Evolutionary conservation across 768 basidiomycete genomes (phyloP).

Genomic region (Suillus bovinus): DNA sequence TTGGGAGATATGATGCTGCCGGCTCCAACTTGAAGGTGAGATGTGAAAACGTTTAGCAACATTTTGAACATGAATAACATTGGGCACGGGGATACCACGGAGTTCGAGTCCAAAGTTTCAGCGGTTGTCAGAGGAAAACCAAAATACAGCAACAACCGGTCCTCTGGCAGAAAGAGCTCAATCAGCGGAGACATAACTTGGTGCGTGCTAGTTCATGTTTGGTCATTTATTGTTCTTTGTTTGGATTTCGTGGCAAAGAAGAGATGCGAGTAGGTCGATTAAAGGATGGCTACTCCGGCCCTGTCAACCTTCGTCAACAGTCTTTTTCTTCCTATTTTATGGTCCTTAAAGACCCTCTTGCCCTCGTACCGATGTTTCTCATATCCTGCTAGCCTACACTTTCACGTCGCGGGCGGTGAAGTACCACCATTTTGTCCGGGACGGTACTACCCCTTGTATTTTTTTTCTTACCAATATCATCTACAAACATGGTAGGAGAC

Average conservation of each 20-base stretch:
- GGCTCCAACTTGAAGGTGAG: not conserved
- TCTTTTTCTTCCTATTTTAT: conserved; percentile 38
- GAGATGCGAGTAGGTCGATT: conserved; percentile 21
- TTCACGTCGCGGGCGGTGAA: conserved; percentile 59
- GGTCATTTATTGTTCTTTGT: conserved; percentile 21
- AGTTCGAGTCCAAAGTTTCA: not conserved
- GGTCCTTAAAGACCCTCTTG: conserved; percentile 46
- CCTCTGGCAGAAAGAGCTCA: conserved; percentile 37
- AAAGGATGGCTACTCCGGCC: conserved; percentile 25
- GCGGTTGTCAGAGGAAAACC: conserved; percentile 1
- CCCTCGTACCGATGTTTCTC: conserved; percentile 28
- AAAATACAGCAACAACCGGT: conserved; percentile 10
- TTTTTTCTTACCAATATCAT: conserved; percentile 6
- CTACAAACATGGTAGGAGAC: conserved; percentile 18
- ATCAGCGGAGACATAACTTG: conserved; percentile 1
- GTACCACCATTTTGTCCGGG: conserved; percentile 39
- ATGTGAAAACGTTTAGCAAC: not conserved
- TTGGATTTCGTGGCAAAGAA: conserved; percentile 26
- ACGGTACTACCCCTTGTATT: conserved; percentile 14
- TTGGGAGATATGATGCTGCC: not conserved
- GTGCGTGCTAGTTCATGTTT: conserved; percentile 3
- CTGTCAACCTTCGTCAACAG: conserved; percentile 58
- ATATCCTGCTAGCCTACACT: conserved; percentile 52
- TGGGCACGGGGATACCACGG: not conserved
- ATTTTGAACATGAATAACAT: not conserved